Evolutionary conservation across 2,329 filamentous ascomycete species (phyloP), one percentile per base, ranked within the genome.

Genomic region (Fusarium camptoceras): DNA sequence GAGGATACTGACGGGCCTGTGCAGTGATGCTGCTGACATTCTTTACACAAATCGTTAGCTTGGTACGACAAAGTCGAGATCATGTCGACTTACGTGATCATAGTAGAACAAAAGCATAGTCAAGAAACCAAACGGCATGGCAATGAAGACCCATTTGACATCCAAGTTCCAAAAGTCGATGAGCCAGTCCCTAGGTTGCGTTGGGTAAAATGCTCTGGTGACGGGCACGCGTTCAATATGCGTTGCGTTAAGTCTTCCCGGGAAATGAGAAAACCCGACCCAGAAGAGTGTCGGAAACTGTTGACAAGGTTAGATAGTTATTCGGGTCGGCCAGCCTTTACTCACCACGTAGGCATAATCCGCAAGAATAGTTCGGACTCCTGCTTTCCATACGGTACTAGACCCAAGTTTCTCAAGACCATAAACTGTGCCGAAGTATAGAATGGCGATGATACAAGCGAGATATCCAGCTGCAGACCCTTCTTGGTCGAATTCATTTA

Each of bases 101-200:
- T 56, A 56, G 14, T 56, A 56, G n/a, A 56, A 56, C 5, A 56
- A 18, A 15, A 56, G 54, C 54, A 56, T 56, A 8, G 54, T 56
- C 30, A 56, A 22, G 16, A 56, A 50, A 2, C 54, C 54, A 28
- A 56, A 56, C 3, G 54, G 54, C 3, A 56, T 15, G 1, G 54
- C 54, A 10, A 56, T 11, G 24, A 56, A 50, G 2, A 56, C 25
- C 54, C 54, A 56, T 49, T 56, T 37, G 1, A 37, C 15, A 11
- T 56, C 54, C 30, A 56, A 39, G n/a, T 49, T 50, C 54, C 54
- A 56, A 5, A 56, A 56, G 30, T 56, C 43, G 7, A 56, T 56
- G 5, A 56, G 30, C 54, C 54, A 56, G 11, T 37, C 31, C n/a
- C 54, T 56, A 2, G 39, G 5, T 4, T 56, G 54, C 5, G 54